phyloP scores from a whole-genome alignment of 768 basidiomycete species.

The Rhizopogon roseolus region DNA sequence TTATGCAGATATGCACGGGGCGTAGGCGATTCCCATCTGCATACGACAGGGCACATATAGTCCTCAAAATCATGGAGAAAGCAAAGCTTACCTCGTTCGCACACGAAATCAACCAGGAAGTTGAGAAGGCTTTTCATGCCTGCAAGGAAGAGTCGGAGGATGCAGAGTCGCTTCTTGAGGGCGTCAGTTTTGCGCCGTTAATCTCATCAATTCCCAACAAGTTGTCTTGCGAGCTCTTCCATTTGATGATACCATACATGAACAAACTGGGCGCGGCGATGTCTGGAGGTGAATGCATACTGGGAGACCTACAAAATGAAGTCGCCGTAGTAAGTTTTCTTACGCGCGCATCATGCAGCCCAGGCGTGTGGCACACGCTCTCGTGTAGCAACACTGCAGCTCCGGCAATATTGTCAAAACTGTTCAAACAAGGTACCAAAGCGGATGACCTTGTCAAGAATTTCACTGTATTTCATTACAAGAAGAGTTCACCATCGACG shows the following conservation, averaged over 20 bases:
- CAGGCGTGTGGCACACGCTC: neutral
- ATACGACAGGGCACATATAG: neutral
- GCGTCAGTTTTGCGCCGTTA: neutral
- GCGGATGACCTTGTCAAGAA: conserved; percentile 8
- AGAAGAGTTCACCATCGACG: conserved; percentile 7
- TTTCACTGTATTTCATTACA: conserved; percentile 26
- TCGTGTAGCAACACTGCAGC: neutral
- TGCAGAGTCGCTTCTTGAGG: neutral
- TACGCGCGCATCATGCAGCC: neutral
- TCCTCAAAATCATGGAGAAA: neutral
- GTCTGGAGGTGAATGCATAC: neutral
- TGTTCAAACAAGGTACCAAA: neutral
- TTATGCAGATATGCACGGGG: conserved; percentile 3
- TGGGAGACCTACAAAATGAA: neutral
- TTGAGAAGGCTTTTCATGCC: neutral
- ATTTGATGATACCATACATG: conserved; percentile 26
- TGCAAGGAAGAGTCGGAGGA: neutral
- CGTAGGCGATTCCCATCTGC: neutral
- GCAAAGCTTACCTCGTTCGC: neutral
- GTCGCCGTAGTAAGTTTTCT: neutral
- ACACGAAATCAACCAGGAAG: neutral
- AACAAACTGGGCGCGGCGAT: neutral
- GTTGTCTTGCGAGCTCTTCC: conserved; percentile 12
- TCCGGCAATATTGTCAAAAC: neutral
- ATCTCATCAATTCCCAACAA: neutral